Base-by-base conservation (phyloP, 768 basidiomycete genomes). In the Collybia sp. region DNA sequence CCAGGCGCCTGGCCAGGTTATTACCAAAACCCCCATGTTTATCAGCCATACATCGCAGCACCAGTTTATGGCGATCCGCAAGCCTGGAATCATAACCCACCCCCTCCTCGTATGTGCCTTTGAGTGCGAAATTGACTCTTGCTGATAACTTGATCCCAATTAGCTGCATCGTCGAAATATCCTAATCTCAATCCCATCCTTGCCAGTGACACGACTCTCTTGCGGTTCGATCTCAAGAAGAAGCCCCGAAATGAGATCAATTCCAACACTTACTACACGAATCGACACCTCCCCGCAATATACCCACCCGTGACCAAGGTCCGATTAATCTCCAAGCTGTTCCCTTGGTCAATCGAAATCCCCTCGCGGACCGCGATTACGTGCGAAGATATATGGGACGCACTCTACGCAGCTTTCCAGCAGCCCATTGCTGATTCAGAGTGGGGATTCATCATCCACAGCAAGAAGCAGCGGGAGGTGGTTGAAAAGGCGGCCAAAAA, bases 311-410 rank as follows among this genome's bases (percentile, higher is more conserved):
- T 70, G 8, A 61, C 59, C 34, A 63, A 72, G 19, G 51, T 84
- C 47, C 77, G 77, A 10, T 67, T 87, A 39, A 66, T 85, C 48
- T 83, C 74, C 12, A 77, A 76, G 44, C 60, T 71, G 2, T 85
- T 85, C 59, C 85, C 84, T 0, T 86, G 85, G 84, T 55, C 71
- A 4, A 72, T 84, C 53, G 76, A 83, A 15, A 75, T 87, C 48
- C 64, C 65, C 16, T 64, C 64, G 6, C 61, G 60, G 8, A 53
- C 47, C 11, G 64, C 65, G 37, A 59, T 77, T 17, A 80, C 80
- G 1, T 80, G 78, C 48, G 67, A 71, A 40, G 67, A 69, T 15
- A 63, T 87, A 4, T 83, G 83, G 68, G 73, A 77, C 25, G 76
- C 70, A 2, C 33, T 87, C 15, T 64, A 78, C 46, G 52, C 62